phyloP scores from a whole-genome alignment of 257 asterid genomes.

The Hygrophila difformis region DNA sequence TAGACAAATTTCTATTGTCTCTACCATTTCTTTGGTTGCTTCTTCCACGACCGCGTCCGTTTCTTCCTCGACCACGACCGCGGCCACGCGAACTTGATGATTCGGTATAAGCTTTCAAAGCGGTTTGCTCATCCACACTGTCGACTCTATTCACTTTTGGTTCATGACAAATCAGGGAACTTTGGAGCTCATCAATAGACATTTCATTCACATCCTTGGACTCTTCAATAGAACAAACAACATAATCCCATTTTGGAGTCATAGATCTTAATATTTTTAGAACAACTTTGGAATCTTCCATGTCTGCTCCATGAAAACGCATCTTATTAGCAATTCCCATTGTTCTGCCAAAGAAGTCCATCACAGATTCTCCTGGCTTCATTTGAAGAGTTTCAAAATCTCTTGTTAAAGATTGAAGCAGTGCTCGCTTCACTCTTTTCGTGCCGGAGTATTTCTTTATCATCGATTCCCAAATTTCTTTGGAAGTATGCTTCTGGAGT shows the following conservation, averaged over 20 bases:
- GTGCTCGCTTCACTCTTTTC: neutral
- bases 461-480: constrained; percentile 12
- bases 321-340: constrained; percentile 11
- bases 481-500: no score
- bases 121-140: constrained; percentile 2
- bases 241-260: constrained; percentile 7
- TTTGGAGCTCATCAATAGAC: constrained; percentile 6
- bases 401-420: constrained; percentile 1
- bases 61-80: neutral
- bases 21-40: no score
- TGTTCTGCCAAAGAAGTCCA: constrained; percentile 4
- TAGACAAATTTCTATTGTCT: no score
- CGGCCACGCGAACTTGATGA: neutral
- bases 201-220: neutral
- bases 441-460: constrained; percentile 7
- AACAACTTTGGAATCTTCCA: constrained; percentile 5
- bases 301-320: constrained; percentile 7
- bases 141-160: neutral
- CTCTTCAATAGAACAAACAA: constrained; percentile 15
- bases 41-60: no score
- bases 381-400: constrained; percentile 13
- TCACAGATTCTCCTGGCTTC: neutral
- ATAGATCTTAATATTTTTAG: constrained; percentile 14
- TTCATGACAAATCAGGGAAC: constrained; percentile 9
- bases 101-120: neutral